A percentile compares a stretch with the other conserved stretches of the same genome.
Conservation (phyloP, 164 flowering plant species). For the Nelumbo lutea region DNA sequence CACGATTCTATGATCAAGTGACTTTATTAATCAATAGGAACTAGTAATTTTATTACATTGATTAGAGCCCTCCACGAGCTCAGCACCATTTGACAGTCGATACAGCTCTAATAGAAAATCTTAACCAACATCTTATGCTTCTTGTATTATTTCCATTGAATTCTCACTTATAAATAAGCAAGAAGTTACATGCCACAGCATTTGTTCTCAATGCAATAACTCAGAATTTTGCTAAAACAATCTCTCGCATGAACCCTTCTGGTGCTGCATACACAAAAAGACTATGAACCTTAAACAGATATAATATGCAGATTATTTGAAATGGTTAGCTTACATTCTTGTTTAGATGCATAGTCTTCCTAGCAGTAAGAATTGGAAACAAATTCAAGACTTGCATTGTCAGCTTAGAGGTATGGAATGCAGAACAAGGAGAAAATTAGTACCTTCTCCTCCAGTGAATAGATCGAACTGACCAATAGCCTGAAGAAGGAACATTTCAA, state of each 20-base stretch:
- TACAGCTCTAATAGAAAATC: too few species aligned
- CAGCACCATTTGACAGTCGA: too few species aligned
- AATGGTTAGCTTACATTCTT: too few species aligned
- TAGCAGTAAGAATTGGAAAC: not conserved
- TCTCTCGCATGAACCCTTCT: conserved; percentile 43
- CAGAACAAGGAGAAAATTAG: not conserved
- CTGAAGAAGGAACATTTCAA: conserved; percentile 57
- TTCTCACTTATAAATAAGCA: too few species aligned
- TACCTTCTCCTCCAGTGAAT: conserved; percentile 43
- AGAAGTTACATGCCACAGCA: not conserved
- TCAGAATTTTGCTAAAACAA: conserved; percentile 35
- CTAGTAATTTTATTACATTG: too few species aligned
- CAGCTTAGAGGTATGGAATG: not conserved
- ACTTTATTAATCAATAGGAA: too few species aligned
- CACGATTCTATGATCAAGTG: too few species aligned
- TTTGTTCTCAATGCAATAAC: not conserved
- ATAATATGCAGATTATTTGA: not conserved
- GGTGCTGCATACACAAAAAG: conserved; percentile 36
- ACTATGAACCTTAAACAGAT: not conserved
- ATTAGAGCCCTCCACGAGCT: too few species aligned
- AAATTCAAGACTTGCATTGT: not conserved
- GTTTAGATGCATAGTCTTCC: not conserved
- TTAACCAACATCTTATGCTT: too few species aligned
- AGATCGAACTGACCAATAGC: conserved; percentile 44
- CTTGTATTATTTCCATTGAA: not conserved